A percentile compares a stretch with the other conserved stretches of the same genome.
phyloP scores from a whole-genome alignment of 2,329 filamentous ascomycete species.

The Cryoendolithus antarcticus region DNA sequence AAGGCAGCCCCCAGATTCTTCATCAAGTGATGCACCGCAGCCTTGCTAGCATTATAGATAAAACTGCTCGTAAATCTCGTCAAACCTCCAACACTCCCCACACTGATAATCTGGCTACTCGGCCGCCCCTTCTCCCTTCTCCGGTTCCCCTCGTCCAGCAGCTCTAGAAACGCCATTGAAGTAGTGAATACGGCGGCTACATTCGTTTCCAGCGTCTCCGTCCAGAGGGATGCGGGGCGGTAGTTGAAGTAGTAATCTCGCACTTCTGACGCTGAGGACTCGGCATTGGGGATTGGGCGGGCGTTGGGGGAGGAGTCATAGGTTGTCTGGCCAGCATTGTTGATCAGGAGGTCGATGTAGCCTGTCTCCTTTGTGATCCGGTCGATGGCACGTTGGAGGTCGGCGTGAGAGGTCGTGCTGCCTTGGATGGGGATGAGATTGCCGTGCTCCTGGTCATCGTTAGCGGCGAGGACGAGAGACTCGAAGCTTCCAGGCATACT shows the following conservation, averaged over 20 bases:
- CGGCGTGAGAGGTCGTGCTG: slow-evolving; percentile 31
- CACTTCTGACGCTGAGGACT: slow-evolving; percentile 16
- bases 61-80: slow-evolving; percentile 21
- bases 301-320: slow-evolving; percentile 18
- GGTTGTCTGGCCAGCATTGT: slow-evolving; percentile 35
- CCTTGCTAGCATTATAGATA: slow-evolving; percentile 33
- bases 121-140: slow-evolving; percentile 26
- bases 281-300: slow-evolving; percentile 28
- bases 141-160: slow-evolving; percentile 33
- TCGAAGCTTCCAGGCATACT: neutral
- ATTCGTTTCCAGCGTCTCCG: slow-evolving; percentile 30
- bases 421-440: slow-evolving; percentile 31
- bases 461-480: neutral
- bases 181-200: slow-evolving; percentile 33
- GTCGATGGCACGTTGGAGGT: slow-evolving; percentile 29
- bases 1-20: slow-evolving; percentile 33
- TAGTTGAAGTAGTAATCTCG: slow-evolving; percentile 29
- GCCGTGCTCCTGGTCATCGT: slow-evolving; percentile 15
- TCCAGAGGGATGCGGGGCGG: slow-evolving; percentile 34
- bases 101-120: slow-evolving; percentile 35
- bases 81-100: slow-evolving; percentile 30
- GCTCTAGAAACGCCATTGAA: slow-evolving; percentile 32
- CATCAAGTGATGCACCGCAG: slow-evolving; percentile 31
- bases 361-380: slow-evolving; percentile 30
- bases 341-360: slow-evolving; percentile 40